These are phyloP conservation scores for Calonectria pseudoturangicola DNA, from an alignment of 2,329 filamentous ascomycete species.

Conservation along the genomic window DNA sequence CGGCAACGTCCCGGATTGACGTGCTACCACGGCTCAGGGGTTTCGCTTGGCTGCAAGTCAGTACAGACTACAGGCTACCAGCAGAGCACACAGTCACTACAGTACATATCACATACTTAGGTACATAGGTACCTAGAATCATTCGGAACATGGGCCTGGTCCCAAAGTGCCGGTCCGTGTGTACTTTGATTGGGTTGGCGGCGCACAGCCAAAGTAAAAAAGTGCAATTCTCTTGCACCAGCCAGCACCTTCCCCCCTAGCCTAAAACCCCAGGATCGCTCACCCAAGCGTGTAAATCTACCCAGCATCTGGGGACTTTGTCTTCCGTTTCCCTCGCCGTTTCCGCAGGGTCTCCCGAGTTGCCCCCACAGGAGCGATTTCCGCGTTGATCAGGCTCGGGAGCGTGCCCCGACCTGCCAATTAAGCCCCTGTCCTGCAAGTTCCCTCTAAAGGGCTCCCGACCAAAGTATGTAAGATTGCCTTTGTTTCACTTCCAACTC, in stretches of 20 bases:
- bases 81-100: no score
- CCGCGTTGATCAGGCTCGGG: conserved; percentile 26
- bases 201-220: conserved; percentile 12
- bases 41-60: conserved; percentile 23
- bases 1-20: conserved; percentile 30
- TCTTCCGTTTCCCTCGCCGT: conserved; percentile 1
- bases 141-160: conserved; percentile 18
- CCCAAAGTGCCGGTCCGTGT: conserved; percentile 9
- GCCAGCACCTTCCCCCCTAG: background rate
- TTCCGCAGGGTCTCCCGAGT: conserved; percentile 6
- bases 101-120: no score
- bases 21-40: conserved; percentile 20
- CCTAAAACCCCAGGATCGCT: conserved; percentile 2
- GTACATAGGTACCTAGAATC: background rate
- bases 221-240: background rate
- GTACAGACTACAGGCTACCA: background rate
- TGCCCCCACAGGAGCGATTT: conserved; percentile 23
- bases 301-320: conserved; percentile 1
- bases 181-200: background rate
- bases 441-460: conserved; percentile 10
- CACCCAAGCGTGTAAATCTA: background rate
- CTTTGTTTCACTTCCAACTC: conserved; percentile 25
- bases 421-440: conserved; percentile 22
- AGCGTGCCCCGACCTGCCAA: conserved; percentile 11
- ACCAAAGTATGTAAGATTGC: conserved; percentile 27